These are phyloP conservation scores for Oryza coarctata DNA, from an alignment of 176 grass and related monocot genomes.

Conservation along the genomic window DNA sequence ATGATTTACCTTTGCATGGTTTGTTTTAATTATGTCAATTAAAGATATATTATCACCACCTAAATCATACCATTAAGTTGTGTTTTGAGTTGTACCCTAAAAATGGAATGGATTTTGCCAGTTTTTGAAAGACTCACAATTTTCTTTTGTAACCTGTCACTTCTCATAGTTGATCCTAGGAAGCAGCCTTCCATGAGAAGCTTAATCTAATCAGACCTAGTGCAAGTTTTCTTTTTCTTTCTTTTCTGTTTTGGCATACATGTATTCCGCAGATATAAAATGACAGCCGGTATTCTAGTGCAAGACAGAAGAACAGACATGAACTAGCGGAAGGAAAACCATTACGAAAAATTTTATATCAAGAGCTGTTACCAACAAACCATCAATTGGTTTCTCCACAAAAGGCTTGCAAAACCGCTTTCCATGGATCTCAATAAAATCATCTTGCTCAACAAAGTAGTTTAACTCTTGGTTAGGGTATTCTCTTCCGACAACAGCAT, in stretches of 20 bases:
- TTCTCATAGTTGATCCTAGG: neutral
- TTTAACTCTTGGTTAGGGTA: constrained; percentile 88
- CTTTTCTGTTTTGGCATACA: neutral
- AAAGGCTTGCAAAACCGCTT: constrained; percentile 90
- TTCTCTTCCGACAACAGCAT: constrained; percentile 81
- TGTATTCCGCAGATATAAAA: constrained; percentile 8
- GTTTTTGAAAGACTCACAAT: neutral
- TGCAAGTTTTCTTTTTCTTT: neutral
- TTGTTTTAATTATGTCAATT: neutral
- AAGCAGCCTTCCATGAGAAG: constrained; percentile 15
- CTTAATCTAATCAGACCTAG: constrained; percentile 12
- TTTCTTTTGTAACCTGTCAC: neutral
- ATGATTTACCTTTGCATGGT: neutral
- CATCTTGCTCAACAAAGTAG: constrained; percentile 88
- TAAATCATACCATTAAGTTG: neutral
- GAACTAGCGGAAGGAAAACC: constrained; percentile 10
- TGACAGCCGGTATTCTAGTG: neutral
- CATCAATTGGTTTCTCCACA: constrained; percentile 93
- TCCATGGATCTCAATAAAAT: constrained; percentile 88
- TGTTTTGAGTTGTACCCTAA: neutral
- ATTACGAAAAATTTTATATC: constrained; percentile 11
- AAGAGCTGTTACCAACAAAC: constrained; percentile 71
- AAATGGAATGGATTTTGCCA: neutral
- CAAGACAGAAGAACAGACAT: constrained; percentile 10
- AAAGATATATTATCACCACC: neutral